A percentile compares a stretch with the other conserved stretches of the same genome.
Conservation (phyloP, 2,329 filamentous ascomycete species). For the Colletotrichum costaricense region DNA sequence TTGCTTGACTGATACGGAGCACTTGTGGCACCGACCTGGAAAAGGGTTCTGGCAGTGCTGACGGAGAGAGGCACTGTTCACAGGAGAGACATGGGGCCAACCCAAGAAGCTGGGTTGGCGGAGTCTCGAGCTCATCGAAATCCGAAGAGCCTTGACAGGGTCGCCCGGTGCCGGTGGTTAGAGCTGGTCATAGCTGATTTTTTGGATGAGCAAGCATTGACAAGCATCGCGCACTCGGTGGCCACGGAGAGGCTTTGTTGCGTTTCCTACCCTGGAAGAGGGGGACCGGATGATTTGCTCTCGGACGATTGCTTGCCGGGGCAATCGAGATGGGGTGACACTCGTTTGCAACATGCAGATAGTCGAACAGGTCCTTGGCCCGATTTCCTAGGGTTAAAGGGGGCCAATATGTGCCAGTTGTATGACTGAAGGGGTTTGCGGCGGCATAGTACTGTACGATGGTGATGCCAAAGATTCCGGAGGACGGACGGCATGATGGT, state of each 20-base stretch:
- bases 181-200: slow-evolving; percentile 20
- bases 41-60: not conserved
- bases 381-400: not conserved
- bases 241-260: not conserved
- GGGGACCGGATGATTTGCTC: not conserved
- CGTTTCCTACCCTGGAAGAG: not conserved
- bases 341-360: slow-evolving; percentile 17
- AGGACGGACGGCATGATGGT: slow-evolving; percentile 8
- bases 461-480: slow-evolving; percentile 8
- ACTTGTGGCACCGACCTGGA: not conserved
- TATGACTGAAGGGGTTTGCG: not conserved
- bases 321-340: slow-evolving; percentile 16
- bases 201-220: not conserved
- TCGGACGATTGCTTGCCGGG: not conserved
- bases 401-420: slow-evolving; percentile 10
- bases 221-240: not conserved
- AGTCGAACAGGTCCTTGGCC: slow-evolving; percentile 10
- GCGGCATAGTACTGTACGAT: slow-evolving; percentile 2
- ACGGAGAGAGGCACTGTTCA: not conserved
- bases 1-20: not conserved
- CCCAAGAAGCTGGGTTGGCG: slow-evolving; percentile 21
- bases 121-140: not conserved
- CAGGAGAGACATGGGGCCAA: slow-evolving; percentile 7
- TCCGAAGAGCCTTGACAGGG: not conserved
- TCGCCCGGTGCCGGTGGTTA: not conserved